Conservation (phyloP, 192 early-diverging fungal species). For the Rhizophagus prolifer region DNA sequence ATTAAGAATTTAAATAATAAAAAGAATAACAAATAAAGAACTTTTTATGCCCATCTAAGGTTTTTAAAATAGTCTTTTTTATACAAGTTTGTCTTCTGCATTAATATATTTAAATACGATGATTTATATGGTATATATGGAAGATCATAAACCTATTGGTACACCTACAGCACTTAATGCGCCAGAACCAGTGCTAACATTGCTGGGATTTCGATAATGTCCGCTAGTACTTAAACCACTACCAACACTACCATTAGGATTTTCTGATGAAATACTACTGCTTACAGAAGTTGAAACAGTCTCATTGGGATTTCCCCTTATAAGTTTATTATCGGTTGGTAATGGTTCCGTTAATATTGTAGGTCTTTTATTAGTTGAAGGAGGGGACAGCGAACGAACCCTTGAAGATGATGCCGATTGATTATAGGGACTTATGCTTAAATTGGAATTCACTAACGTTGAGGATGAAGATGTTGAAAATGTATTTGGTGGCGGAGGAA, state of each 20-base stretch:
- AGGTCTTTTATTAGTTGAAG: background rate
- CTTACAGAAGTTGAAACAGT: background rate
- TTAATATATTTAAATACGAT: too few species aligned
- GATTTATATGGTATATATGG: too few species aligned
- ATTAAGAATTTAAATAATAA: too few species aligned
- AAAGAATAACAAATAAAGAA: too few species aligned
- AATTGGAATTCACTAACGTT: background rate
- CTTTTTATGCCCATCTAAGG: too few species aligned
- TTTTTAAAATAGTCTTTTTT: too few species aligned
- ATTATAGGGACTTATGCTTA: background rate
- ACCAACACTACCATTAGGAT: background rate
- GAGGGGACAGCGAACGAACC: background rate
- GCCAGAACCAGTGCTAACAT: slow-evolving; percentile 14
- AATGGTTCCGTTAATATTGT: background rate
- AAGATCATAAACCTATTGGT: background rate
- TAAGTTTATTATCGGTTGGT: background rate
- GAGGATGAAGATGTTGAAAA: background rate
- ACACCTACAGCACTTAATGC: slow-evolving; percentile 11
- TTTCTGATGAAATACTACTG: background rate
- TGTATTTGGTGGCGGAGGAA: background rate
- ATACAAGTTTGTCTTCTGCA: too few species aligned
- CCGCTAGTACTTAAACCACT: background rate
- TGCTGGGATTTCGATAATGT: background rate
- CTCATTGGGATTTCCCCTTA: background rate
- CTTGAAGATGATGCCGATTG: background rate